Evolutionary conservation across 495 filamentous ascomycete species (phyloP).

Genomic region (Letharia columbiana): DNA sequence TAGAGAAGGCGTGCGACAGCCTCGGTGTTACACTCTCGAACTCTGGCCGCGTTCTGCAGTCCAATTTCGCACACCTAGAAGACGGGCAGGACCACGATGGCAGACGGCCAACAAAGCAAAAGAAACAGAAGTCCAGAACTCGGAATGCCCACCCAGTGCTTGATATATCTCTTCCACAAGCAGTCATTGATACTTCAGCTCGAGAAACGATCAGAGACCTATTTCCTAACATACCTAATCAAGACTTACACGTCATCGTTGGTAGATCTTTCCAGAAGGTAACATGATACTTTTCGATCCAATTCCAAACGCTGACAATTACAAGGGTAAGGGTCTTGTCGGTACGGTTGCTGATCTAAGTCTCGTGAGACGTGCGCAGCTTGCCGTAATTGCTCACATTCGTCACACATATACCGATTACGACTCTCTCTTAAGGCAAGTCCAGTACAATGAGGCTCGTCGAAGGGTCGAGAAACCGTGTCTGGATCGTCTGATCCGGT

Average conservation of each 20-base stretch:
- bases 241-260: slow-evolving; percentile 68
- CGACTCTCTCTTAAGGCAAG: slow-evolving; percentile 61
- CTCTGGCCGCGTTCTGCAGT: slow-evolving; percentile 36
- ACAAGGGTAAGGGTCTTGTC: slow-evolving; percentile 49
- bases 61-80: slow-evolving; percentile 15
- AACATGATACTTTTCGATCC: slow-evolving; percentile 23
- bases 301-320: slow-evolving; percentile 21
- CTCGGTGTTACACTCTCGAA: slow-evolving; percentile 37
- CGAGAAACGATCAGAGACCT: slow-evolving; percentile 67
- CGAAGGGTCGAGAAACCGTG: slow-evolving; percentile 60
- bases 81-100: slow-evolving; percentile 5
- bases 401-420: slow-evolving; percentile 82
- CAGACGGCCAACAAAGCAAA: slow-evolving; percentile 11
- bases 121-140: slow-evolving; percentile 16
- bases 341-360: slow-evolving; percentile 59
- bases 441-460: slow-evolving; percentile 59
- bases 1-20: slow-evolving; percentile 46
- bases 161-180: slow-evolving; percentile 35
- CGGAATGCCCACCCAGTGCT: slow-evolving; percentile 10
- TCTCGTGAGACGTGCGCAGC: slow-evolving; percentile 65
- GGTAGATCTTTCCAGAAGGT: slow-evolving; percentile 80
- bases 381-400: slow-evolving; percentile 80
- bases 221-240: slow-evolving; percentile 76
- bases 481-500: slow-evolving; percentile 66
- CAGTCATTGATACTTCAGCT: slow-evolving; percentile 63